A percentile compares a stretch with the other conserved stretches of the same genome.
Conservation (phyloP, 1,284 basidiomycete genomes). For the Moesziomyces antarcticus region DNA sequence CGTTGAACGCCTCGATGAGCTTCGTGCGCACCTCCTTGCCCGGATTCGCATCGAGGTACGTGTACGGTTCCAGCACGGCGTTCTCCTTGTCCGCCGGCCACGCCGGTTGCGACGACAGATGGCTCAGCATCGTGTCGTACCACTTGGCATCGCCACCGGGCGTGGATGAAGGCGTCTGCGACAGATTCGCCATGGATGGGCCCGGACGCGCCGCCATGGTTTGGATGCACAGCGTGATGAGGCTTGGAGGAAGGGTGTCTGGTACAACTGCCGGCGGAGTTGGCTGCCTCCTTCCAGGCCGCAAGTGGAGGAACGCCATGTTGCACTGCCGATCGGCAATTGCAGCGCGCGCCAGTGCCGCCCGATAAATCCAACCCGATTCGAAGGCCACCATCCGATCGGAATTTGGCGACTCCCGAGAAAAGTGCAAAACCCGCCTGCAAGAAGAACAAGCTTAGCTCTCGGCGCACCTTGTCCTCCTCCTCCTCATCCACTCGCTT, state of each 20-base stretch:
- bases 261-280: background rate
- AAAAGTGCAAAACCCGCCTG: conserved; percentile 1
- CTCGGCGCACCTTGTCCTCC: background rate
- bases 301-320: background rate
- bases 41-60: conserved; percentile 83
- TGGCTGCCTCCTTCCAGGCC: background rate
- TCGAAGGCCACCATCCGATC: background rate
- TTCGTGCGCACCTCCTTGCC: conserved; percentile 92
- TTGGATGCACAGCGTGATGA: conserved; percentile 3
- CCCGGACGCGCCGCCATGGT: conserved; percentile 21
- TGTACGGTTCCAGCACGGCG: conserved; percentile 80
- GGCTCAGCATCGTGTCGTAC: conserved; percentile 64
- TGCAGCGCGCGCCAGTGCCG: background rate
- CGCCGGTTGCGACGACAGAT: conserved; percentile 55
- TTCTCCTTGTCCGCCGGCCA: conserved; percentile 69
- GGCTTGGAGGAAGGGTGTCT: background rate
- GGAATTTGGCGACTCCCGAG: conserved; percentile 13
- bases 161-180: conserved; percentile 37
- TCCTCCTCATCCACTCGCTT: background rate
- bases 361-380: background rate
- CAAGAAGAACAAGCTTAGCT: conserved; percentile 4
- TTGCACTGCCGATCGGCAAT: background rate
- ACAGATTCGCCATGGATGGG: conserved; percentile 43
- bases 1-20: conserved; percentile 93
- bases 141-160: conserved; percentile 43